Conservation (phyloP, 257 asterid genomes). For the Scutellaria galericulata region DNA sequence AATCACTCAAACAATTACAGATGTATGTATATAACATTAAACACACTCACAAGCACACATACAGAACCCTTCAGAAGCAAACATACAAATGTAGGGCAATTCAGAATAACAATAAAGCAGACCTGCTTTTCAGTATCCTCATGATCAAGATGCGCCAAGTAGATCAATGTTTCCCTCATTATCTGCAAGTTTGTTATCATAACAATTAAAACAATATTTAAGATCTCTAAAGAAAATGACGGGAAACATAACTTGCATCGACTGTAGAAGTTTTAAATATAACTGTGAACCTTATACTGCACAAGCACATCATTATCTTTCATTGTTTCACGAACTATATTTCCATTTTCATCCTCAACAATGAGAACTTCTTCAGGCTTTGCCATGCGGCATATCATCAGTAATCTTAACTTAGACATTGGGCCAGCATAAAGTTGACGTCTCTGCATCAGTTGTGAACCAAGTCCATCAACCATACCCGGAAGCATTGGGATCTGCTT, state of each 20-base stretch:
- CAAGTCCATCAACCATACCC: slow-evolving; percentile 79
- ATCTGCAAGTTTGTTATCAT: slow-evolving; percentile 56
- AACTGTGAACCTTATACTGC: slow-evolving; percentile 79
- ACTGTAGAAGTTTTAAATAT: slow-evolving; percentile 12
- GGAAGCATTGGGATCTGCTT: slow-evolving; percentile 69
- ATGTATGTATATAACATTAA: not conserved
- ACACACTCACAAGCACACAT: not conserved
- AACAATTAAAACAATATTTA: slow-evolving; percentile 1
- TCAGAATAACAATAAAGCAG: not conserved
- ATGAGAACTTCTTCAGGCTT: slow-evolving; percentile 99
- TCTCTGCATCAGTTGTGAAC: slow-evolving; percentile 79
- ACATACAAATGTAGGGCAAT: not conserved
- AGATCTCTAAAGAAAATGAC: slow-evolving; percentile 10
- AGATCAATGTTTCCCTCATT: slow-evolving; percentile 97
- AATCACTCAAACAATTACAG: not conserved
- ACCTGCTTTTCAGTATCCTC: slow-evolving; percentile 99
- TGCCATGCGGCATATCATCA: slow-evolving; percentile 99
- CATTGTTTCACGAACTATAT: slow-evolving; percentile 98
- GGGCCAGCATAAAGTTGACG: slow-evolving; percentile 88
- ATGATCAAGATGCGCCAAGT: slow-evolving; percentile 96
- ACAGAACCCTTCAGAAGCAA: not conserved
- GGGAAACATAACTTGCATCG: slow-evolving; percentile 27
- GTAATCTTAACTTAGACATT: slow-evolving; percentile 88
- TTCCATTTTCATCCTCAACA: slow-evolving; percentile 98
- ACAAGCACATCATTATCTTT: slow-evolving; percentile 97